Base-by-base conservation (phyloP, 495 filamentous ascomycete species). In the Neurospora sp. region DNA sequence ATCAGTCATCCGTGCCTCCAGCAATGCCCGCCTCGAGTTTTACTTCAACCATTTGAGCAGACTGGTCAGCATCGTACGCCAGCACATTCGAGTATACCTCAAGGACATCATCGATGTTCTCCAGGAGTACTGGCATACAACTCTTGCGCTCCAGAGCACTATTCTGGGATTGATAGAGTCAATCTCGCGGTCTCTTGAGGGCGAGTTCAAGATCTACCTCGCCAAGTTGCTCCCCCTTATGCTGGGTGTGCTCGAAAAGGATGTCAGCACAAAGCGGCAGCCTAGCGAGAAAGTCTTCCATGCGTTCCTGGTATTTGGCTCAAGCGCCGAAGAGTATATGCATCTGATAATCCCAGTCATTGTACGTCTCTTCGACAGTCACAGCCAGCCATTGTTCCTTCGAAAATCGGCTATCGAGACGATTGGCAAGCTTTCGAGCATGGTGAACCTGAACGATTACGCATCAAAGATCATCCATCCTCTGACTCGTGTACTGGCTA, bases 331-430 rank as follows among this genome's bases (percentile, higher is more conserved):
- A 79, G 95, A 98, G 79, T 98, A 98, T 81, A 98, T 99, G 96
- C 96, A 98, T 81, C 86, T 99, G 39, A 98, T 99, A 75, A 94
- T 99, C 42, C 96, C 96, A 9, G 91, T 94, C n/a, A 92, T 99
- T 73, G 93, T 99, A 20, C 88, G 90, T 18, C 89, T 97, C 71
- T 97, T 98, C 77, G 93, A 98, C 76, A 94, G 91, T 73, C 87
- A 89, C 22, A 89, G 91, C 44, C 91, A 96, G 74, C 93, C 93
- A 7, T 83, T 87, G 10, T 89, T 89, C 73, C 87, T 96, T 48
- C 91, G 94, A 40, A 95, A 94, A 79, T 89, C 88, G 39, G 94
- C 95, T 12, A 98, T 99, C 77, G 96, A 99, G 74, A 97, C 94
- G 0, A 87, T 99, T 69, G 95, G 93, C 18, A 94, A 93, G 79